phyloP scores from a whole-genome alignment of 306 rosid species.

The Lathyrus aphaca region DNA sequence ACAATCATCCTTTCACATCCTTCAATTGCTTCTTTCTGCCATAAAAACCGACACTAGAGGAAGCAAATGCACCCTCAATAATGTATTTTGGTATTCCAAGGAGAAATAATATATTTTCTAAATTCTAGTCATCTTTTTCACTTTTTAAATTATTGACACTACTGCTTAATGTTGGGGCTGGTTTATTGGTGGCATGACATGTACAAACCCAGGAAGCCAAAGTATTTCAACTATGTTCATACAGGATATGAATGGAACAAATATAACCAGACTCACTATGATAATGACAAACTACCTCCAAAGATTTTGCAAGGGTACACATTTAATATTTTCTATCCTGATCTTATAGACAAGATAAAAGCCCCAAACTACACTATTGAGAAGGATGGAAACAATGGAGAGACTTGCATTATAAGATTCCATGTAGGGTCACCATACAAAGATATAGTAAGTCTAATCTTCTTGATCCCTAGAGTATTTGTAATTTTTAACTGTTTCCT shows the following conservation, averaged over 20 bases:
- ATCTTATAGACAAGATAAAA: slow-evolving; percentile 89
- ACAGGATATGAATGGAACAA: slow-evolving; percentile 99
- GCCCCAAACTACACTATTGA: slow-evolving; percentile 87
- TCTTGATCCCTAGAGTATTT: slow-evolving; percentile 10
- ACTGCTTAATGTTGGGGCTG: slow-evolving; percentile 51
- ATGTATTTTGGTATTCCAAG: background rate
- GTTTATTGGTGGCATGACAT: slow-evolving; percentile 99
- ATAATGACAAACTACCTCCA: slow-evolving; percentile 98
- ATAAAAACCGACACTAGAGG: slow-evolving; percentile 3
- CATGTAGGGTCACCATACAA: slow-evolving; percentile 98
- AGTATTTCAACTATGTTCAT: slow-evolving; percentile 95
- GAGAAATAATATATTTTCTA: background rate
- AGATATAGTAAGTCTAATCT: slow-evolving; percentile 73
- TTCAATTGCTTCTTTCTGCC: background rate
- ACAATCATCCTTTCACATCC: background rate
- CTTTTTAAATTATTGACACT: slow-evolving; percentile 6
- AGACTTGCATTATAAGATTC: slow-evolving; percentile 92
- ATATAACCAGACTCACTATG: slow-evolving; percentile 96
- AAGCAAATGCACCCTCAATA: background rate
- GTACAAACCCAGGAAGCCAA: slow-evolving; percentile 94
- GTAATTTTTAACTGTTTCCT: slow-evolving; percentile 19
- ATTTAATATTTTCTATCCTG: slow-evolving; percentile 92
- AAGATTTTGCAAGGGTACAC: slow-evolving; percentile 95
- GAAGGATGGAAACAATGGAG: slow-evolving; percentile 89
- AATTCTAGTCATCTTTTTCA: background rate